Percentiles rank a stretch among this genome's conserved stretches.
Evolutionary conservation across 2,329 filamentous ascomycete genomes (phyloP).

Genomic region (Fusarium sp.): DNA sequence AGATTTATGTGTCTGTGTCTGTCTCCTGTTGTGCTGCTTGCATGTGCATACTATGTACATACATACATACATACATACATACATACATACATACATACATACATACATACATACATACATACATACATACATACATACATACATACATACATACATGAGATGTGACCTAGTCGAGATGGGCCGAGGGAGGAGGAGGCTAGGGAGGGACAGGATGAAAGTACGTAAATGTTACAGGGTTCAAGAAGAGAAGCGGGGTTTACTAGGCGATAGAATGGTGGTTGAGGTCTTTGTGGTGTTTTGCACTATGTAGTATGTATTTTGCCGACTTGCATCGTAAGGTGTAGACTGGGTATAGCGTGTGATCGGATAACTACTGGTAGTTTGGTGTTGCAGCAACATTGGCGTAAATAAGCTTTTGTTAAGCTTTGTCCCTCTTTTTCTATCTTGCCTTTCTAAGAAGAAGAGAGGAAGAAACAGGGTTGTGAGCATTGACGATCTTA

Average conservation of each 20-base stretch:
- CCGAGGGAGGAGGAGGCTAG: neutral
- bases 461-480: neutral
- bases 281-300: constrained; percentile 10
- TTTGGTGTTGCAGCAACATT: neutral
- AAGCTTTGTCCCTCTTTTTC: neutral
- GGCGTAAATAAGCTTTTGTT: constrained; percentile 24
- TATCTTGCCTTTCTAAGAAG: neutral
- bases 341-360: neutral
- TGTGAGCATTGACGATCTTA: neutral
- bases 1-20: no score
- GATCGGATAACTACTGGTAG: neutral
- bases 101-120: neutral
- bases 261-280: constrained; percentile 1
- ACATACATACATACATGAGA: neutral
- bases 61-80: neutral
- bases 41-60: no score
- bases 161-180: constrained; percentile 11
- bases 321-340: neutral
- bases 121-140: neutral
- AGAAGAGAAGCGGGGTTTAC: constrained; percentile 20
- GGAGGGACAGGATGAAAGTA: constrained; percentile 16
- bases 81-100: neutral
- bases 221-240: constrained; percentile 20
- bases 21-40: no score
- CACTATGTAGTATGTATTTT: neutral